phyloP scores from a whole-genome alignment of 176 grass and related monocot species.

The Bonia amplexicaulis region DNA sequence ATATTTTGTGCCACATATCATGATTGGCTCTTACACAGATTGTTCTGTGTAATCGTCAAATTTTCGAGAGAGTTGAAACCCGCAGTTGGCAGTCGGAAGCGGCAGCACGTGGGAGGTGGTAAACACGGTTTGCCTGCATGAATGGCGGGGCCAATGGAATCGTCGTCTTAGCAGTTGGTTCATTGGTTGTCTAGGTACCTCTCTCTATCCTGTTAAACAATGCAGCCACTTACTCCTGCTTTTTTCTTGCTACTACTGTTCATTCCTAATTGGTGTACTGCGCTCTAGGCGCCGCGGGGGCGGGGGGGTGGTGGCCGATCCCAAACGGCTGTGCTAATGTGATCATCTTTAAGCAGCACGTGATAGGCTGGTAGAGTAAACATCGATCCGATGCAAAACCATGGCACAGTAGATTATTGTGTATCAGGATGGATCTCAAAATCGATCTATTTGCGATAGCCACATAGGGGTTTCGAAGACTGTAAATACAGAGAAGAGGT shows the following conservation, averaged over 20 bases:
- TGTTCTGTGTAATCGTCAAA: too few relatives aligned
- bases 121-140: constrained; percentile 47
- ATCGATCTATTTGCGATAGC: too few relatives aligned
- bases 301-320: too few relatives aligned
- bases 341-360: neutral
- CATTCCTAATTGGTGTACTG: neutral
- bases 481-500: too few relatives aligned
- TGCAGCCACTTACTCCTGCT: neutral
- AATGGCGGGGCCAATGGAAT: constrained; percentile 47
- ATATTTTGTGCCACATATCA: too few relatives aligned
- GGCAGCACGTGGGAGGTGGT: constrained; percentile 58
- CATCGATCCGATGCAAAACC: neutral
- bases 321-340: neutral
- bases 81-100: constrained; percentile 21
- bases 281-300: too few relatives aligned
- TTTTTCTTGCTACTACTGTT: neutral
- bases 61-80: constrained; percentile 2
- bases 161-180: constrained; percentile 20
- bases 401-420: neutral
- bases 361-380: neutral
- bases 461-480: too few relatives aligned
- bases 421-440: too few relatives aligned
- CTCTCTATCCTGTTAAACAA: neutral
- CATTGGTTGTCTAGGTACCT: neutral
- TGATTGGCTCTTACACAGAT: too few relatives aligned